Evolutionary conservation across 129 eudicot species (phyloP).

Genomic region (Flaveria robusta): DNA sequence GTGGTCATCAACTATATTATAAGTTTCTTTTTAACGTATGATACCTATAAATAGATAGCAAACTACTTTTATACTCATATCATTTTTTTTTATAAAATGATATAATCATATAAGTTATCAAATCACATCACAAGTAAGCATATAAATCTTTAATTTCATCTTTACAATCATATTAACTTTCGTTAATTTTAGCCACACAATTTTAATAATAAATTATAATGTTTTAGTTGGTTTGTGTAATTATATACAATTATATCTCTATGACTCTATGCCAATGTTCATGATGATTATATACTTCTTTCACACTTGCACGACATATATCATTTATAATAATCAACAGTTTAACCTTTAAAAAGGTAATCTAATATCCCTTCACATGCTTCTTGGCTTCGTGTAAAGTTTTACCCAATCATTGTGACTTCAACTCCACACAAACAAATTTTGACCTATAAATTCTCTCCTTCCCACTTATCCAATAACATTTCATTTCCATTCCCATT

Average conservation of each 20-base stretch:
- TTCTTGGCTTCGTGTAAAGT: slow-evolving; percentile 30
- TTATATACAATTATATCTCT: slow-evolving; percentile 9
- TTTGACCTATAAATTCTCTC: slow-evolving; percentile 25
- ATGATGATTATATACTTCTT: slow-evolving; percentile 8
- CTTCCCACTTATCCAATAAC: neutral
- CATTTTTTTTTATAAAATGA: too few species aligned
- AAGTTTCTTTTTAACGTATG: neutral
- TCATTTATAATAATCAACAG: neutral
- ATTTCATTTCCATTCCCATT: neutral
- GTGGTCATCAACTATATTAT: neutral
- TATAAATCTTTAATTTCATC: too few species aligned
- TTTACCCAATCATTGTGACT: slow-evolving; percentile 34
- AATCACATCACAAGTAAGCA: too few species aligned
- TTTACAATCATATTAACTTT: too few species aligned
- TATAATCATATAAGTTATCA: too few species aligned
- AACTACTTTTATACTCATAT: too few species aligned
- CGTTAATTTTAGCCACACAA: too few species aligned
- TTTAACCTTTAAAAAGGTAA: neutral
- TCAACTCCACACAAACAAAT: slow-evolving; percentile 36
- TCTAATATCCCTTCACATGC: slow-evolving; percentile 6
- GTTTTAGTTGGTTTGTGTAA: neutral
- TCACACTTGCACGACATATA: slow-evolving; percentile 12
- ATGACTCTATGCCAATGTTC: slow-evolving; percentile 9
- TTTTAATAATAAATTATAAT: neutral
- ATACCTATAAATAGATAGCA: too few species aligned